Evolutionary conservation across 1,284 basidiomycete species (phyloP), one percentile per base, ranked within the genome.

Genomic region (Boletus mariae): DNA sequence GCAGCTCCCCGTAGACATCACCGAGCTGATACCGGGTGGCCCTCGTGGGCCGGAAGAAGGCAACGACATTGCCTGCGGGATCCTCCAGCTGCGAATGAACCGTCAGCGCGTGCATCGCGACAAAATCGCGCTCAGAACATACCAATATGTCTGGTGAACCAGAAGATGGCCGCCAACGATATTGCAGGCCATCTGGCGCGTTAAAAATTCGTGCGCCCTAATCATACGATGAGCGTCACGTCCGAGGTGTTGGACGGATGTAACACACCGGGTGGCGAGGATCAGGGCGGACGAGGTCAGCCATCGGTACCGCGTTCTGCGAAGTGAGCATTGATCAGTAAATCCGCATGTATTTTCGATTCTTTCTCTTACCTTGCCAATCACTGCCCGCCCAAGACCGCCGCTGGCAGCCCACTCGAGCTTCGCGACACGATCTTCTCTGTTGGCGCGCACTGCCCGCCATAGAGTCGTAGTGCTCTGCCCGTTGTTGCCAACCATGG

Each of bases 351-450:
- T 8, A 2, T 38, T 51, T 25, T 31, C 32, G 31, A 43, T 54
- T 46, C 43, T 25, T 47, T 53, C 62, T 65, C 62, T 58, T 59
- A 88, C 89, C 78, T 90, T 90, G 65, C 88, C 89, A 64, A 92
- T 88, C 60, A 87, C 77, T 59, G 87, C 83, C 62, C 90, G 87
- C 59, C 90, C 89, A 53, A 91, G 83, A 52, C 85, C 83, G 55
- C 88, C 89, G 61, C 80, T 87, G 50, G 81, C 73, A 51, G 85
- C 80, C 90, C 89, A 92, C 70, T 92, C 90, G 55, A 92, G 80
- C 73, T 85, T 89, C 59, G 90, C 89, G 61, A 91, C 84, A 45
- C 87, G 83, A 69, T 92, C 89, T 72, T 90, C 87, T 66, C 86
- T 88, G 73, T 86, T 87, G 50, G 85, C 77, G 48, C 88, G 85